Evolutionary conservation across 108 stramenopile genomes (phyloP), one percentile per base, ranked within the genome.

Genomic region (Skeletonema costatum): DNA sequence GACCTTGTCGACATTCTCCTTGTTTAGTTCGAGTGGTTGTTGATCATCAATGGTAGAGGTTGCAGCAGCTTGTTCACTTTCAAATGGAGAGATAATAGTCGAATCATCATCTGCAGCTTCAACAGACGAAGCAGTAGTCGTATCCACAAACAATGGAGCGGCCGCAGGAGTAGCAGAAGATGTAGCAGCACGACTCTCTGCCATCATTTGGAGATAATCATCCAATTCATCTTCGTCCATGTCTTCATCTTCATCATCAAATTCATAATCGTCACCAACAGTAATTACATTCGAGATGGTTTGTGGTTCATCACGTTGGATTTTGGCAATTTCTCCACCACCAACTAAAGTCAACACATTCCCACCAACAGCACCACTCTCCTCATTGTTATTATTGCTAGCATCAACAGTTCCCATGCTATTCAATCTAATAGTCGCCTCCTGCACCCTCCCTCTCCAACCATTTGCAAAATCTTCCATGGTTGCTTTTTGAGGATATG

Each of bases 1-100:
- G 2, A 97, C 94, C 71, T 87, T 90, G 82, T 99, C 97, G 35
- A 99, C 98, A 68, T 87, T 93, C 74, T 97, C 93, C 10, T 73
- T 70, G 12, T 79, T 95, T 32, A 99, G 93, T 66, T 80, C 80
- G 36, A 97, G 75, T n/a, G 58, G 59, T 51, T 48, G 29, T 44
- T 61, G 60, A 32, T 66, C 68, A 41, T 81, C 85, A 14, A 66
- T 73, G 5, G 75, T 69, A 33, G 69, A 53, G 10, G 71, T 35
- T 30, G 51, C 32, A 67, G 30, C 36, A 72, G 46, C 71, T 41
- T 14, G 8, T n/a, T 56, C 41, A 29, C 50, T 38, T 48, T 89
- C 89, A 75, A 90, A 89, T 5, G 92, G 87, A 25, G 90, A 89
- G 5, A 88, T 74, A 25, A 91, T 79, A 1, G 60, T 79, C 5